A percentile compares a stretch with the other conserved stretches of the same genome.
Conservation (phyloP, 1,284 basidiomycete species). For the Ganoderma lingzhi region DNA sequence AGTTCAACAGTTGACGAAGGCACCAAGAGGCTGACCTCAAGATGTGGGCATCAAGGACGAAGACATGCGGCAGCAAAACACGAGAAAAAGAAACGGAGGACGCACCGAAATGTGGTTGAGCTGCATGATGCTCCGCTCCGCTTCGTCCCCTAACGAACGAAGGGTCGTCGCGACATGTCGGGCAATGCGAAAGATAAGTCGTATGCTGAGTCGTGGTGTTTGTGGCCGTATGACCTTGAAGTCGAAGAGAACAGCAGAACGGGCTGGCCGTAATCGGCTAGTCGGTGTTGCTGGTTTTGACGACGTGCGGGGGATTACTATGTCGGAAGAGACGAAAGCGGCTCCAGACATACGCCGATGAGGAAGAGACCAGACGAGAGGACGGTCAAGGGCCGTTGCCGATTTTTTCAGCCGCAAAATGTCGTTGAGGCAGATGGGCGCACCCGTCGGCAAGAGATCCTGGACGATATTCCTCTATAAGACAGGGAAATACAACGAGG, state of each 20-base stretch:
- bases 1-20: slow-evolving; percentile 1
- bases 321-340: not conserved
- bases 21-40: slow-evolving; percentile 12
- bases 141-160: not conserved
- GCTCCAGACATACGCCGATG: not conserved
- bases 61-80: not conserved
- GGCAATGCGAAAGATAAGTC: slow-evolving; percentile 12
- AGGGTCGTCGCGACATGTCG: not conserved
- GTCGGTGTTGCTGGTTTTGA: slow-evolving; percentile 26
- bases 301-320: not conserved
- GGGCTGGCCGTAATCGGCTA: slow-evolving; percentile 19
- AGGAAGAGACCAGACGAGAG: slow-evolving; percentile 4
- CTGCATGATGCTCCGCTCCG: not conserved
- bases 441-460: not conserved
- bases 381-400: not conserved
- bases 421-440: not conserved
- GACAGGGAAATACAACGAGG: not conserved
- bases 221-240: not conserved
- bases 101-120: slow-evolving; percentile 18
- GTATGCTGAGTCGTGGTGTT: slow-evolving; percentile 11
- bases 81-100: not conserved
- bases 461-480: not conserved
- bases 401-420: slow-evolving; percentile 21
- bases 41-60: slow-evolving; percentile 11
- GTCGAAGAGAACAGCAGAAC: slow-evolving; percentile 22